These are phyloP conservation scores for Nakazawaea holstii DNA, from an alignment of 805 yeast species.

Conservation along the genomic window DNA sequence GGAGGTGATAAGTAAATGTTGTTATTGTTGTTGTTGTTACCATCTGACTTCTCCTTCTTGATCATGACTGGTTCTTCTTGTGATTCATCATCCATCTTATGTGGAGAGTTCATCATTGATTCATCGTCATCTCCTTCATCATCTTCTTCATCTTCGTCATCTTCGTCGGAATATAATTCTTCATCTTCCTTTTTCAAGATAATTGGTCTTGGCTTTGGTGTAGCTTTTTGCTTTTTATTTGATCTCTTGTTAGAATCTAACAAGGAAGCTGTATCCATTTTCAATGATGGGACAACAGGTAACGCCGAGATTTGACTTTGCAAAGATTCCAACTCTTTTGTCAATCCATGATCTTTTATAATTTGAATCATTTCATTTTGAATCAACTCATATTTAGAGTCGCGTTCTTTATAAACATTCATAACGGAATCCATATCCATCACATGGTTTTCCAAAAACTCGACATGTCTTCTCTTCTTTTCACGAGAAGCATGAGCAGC, in stretches of 20 bases:
- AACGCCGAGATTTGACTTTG: conserved; percentile 10
- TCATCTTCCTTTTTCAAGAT: conserved; percentile 16
- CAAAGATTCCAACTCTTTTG: conserved; percentile 5
- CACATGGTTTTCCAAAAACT: conserved; percentile 66
- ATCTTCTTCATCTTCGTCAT: conserved; percentile 9
- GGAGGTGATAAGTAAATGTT: conserved; percentile 11
- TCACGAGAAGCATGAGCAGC: conserved; percentile 98
- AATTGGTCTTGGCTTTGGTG: conserved; percentile 8
- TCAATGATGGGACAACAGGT: conserved; percentile 13
- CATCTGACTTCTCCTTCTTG: not conserved
- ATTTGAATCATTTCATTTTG: conserved; percentile 15
- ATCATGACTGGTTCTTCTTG: not conserved
- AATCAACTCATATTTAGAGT: conserved; percentile 11
- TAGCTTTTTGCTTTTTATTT: conserved; percentile 3
- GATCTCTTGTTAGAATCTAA: conserved; percentile 16
- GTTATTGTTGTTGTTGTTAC: not conserved
- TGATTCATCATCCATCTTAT: conserved; percentile 8
- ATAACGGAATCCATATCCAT: conserved; percentile 30
- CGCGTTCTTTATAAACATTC: conserved; percentile 12
- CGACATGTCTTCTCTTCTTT: conserved; percentile 90
- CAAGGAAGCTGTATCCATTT: conserved; percentile 13
- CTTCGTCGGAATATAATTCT: conserved; percentile 15
- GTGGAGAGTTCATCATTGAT: conserved; percentile 8
- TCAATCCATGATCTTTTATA: conserved; percentile 14
- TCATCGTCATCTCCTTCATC: conserved; percentile 8